A percentile compares a stretch with the other conserved stretches of the same genome.
Evolutionary conservation across 2,329 filamentous ascomycete species (phyloP).

Genomic region (Trichophaea hybrida): DNA sequence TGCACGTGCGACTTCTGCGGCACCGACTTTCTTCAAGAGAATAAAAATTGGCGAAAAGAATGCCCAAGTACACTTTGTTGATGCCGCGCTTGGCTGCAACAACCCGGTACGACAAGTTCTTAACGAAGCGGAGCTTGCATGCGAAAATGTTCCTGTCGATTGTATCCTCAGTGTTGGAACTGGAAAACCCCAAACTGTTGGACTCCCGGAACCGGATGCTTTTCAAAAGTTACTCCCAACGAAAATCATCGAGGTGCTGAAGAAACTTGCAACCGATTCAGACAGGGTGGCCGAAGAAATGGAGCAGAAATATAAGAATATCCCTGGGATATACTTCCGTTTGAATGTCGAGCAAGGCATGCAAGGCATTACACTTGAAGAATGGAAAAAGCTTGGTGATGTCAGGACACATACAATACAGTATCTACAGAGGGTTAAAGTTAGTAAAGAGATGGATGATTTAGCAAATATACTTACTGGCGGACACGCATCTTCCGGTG

Average conservation of each 20-base stretch:
- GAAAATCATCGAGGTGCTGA: background rate
- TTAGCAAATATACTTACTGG: background rate
- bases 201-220: constrained; percentile 6
- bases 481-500: background rate
- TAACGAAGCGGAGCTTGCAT: constrained; percentile 21
- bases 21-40: constrained; percentile 24
- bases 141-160: constrained; percentile 10
- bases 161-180: constrained; percentile 27
- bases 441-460: background rate
- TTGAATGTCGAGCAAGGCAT: constrained; percentile 21
- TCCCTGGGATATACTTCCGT: constrained; percentile 22
- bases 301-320: constrained; percentile 8
- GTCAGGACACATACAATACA: constrained; percentile 12
- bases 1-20: constrained; percentile 27
- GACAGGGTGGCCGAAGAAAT: constrained; percentile 5
- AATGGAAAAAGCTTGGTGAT: constrained; percentile 3
- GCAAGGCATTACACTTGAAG: background rate
- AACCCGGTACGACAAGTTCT: constrained; percentile 25
- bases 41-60: background rate
- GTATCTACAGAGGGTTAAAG: constrained; percentile 11
- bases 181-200: constrained; percentile 12
- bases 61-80: constrained; percentile 24
- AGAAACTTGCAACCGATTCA: background rate
- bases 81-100: constrained; percentile 26
- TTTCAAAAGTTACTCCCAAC: constrained; percentile 5